A percentile compares a stretch with the other conserved stretches of the same genome.
phyloP scores from a whole-genome alignment of 2,329 filamentous ascomycete species.

The Pseudocercospora eumusae region DNA sequence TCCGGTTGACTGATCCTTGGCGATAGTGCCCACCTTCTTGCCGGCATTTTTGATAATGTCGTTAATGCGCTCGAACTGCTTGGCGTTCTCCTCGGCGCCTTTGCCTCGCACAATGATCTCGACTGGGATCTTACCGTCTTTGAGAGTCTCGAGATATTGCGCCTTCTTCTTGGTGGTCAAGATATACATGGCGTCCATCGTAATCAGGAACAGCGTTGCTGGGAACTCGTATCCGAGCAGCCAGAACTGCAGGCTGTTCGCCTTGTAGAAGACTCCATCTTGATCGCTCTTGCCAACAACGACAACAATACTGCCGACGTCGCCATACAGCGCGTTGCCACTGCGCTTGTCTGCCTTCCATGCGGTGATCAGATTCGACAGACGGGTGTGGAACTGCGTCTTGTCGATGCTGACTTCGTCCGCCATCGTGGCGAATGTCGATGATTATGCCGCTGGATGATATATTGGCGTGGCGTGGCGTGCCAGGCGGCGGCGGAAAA shows the following conservation, averaged over 20 bases:
- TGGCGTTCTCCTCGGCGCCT: slow-evolving; percentile 86
- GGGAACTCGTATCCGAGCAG: slow-evolving; percentile 98
- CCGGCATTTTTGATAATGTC: slow-evolving; percentile 86
- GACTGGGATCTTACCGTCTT: slow-evolving; percentile 83
- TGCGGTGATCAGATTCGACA: slow-evolving; percentile 80
- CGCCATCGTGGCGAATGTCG: slow-evolving; percentile 53
- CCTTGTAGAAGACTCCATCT: slow-evolving; percentile 84
- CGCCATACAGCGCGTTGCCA: slow-evolving; percentile 80
- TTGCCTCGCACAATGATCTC: slow-evolving; percentile 92
- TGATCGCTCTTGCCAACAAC: slow-evolving; percentile 96
- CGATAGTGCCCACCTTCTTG: slow-evolving; percentile 84
- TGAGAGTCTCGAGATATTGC: slow-evolving; percentile 87
- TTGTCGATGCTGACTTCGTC: slow-evolving; percentile 94
- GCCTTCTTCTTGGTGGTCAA: slow-evolving; percentile 98
- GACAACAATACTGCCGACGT: slow-evolving; percentile 81
- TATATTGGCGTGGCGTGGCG: slow-evolving; percentile 20
- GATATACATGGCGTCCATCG: slow-evolving; percentile 81
- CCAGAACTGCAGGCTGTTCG: slow-evolving; percentile 98
- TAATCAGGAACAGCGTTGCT: slow-evolving; percentile 90
- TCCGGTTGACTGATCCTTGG: slow-evolving; percentile 80
- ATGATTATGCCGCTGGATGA: slow-evolving; percentile 26
- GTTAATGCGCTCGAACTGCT: slow-evolving; percentile 80
- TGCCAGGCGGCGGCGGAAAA: slow-evolving; percentile 19
- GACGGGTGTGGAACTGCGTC: slow-evolving; percentile 88
- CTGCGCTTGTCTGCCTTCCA: slow-evolving; percentile 97